Conservation (phyloP, 2,329 filamentous ascomycete genomes). For the Diaporthe humulicola region DNA sequence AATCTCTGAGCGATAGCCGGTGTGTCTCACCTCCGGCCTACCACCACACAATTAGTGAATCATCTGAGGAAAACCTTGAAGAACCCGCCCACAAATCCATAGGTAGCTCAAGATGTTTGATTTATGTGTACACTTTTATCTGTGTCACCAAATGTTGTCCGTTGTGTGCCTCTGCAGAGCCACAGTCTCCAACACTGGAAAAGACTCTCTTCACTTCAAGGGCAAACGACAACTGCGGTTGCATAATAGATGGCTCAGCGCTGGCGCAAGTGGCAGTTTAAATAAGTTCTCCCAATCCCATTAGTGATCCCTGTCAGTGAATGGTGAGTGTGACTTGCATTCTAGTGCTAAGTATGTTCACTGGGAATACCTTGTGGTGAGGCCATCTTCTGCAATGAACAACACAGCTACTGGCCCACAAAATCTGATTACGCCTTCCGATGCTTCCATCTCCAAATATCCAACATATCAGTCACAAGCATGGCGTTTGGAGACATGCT, state of each 20-base stretch:
- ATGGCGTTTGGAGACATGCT: neutral
- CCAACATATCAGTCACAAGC: neutral
- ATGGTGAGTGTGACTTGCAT: neutral
- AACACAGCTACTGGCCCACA: too few species aligned
- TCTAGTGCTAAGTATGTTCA: neutral
- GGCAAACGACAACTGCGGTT: neutral
- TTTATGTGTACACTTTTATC: too few species aligned
- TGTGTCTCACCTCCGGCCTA: neutral
- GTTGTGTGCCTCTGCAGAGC: neutral
- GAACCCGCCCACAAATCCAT: neutral
- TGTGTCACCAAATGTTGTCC: neutral
- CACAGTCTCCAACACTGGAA: neutral
- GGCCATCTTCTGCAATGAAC: neutral
- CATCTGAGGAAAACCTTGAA: too few species aligned
- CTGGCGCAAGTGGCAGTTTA: neutral
- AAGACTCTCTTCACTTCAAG: neutral
- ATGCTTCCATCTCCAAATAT: neutral
- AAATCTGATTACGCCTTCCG: too few species aligned
- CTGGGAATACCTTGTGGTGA: neutral
- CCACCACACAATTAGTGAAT: neutral
- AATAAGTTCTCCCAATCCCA: accelerated
- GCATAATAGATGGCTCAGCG: neutral
- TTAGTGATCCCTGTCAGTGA: neutral
- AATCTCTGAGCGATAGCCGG: too few species aligned
- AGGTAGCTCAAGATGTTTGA: neutral